phyloP scores from a whole-genome alignment of 2,329 filamentous ascomycete genomes.

The Fusarium liriodendri region DNA sequence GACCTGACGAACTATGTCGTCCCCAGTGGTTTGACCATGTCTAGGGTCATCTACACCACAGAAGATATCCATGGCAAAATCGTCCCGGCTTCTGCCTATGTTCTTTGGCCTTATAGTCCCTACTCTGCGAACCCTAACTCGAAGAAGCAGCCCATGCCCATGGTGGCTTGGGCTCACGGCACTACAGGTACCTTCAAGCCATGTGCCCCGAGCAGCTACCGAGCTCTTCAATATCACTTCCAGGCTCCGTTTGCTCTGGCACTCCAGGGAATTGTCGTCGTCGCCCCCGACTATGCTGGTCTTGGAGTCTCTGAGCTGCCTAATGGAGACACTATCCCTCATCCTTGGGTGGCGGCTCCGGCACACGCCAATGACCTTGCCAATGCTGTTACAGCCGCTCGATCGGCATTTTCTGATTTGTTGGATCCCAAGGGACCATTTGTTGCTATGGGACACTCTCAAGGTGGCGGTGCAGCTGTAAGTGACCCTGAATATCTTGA shows the following conservation, averaged over 20 bases:
- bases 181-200: constrained; percentile 25
- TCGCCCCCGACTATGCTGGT: constrained; percentile 31
- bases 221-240: constrained; percentile 30
- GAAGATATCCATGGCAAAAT: constrained; percentile 15
- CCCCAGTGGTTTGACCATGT: constrained; percentile 26
- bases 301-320: constrained; percentile 20
- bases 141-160: background rate
- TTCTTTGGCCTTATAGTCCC: background rate
- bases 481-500: background rate
- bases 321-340: constrained; percentile 18
- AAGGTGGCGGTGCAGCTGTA: background rate
- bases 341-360: constrained; percentile 20
- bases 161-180: constrained; percentile 2
- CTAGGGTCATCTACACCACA: constrained; percentile 26
- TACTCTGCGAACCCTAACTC: background rate
- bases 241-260: constrained; percentile 27
- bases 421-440: background rate
- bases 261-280: constrained; percentile 27
- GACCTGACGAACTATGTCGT: constrained; percentile 21
- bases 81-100: constrained; percentile 15
- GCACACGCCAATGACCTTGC: constrained; percentile 32
- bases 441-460: background rate
- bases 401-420: constrained; percentile 10
- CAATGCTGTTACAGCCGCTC: constrained; percentile 21
- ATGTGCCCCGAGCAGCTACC: constrained; percentile 27